Conservation (phyloP, 768 basidiomycete genomes). For the Phlebiopsis gigantea region DNA sequence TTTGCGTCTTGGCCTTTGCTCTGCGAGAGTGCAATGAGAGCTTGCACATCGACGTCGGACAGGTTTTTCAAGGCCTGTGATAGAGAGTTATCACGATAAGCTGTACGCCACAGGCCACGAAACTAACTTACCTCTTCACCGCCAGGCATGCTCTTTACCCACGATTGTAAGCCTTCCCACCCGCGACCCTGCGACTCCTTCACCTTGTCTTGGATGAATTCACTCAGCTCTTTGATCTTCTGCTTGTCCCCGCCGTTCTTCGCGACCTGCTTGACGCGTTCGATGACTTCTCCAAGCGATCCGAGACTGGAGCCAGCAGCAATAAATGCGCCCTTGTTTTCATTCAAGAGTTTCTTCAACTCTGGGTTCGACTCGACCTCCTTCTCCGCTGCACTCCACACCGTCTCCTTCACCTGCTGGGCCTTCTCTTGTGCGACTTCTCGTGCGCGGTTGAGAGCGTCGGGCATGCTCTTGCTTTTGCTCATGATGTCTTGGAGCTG, state of each 20-base stretch:
- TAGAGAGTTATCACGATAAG: neutral
- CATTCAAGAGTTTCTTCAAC: conserved; percentile 22
- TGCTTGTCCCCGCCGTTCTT: conserved; percentile 22
- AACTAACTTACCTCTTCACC: conserved; percentile 21
- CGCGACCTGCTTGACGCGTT: conserved; percentile 21
- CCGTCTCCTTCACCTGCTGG: conserved; percentile 19
- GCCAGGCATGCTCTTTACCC: conserved; percentile 24
- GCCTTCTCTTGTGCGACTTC: conserved; percentile 24
- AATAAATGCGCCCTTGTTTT: conserved; percentile 24
- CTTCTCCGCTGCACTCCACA: conserved; percentile 19
- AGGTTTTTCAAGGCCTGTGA: conserved; percentile 21
- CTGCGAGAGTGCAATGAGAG: conserved; percentile 20
- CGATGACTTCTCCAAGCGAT: conserved; percentile 21
- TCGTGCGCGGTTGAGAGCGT: conserved; percentile 19
- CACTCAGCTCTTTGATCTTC: conserved; percentile 24
- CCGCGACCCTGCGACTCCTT: conserved; percentile 20
- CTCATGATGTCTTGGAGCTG: conserved; percentile 24
- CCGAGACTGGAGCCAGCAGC: conserved; percentile 13
- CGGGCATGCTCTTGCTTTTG: conserved; percentile 22
- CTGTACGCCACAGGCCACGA: neutral
- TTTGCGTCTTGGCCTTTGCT: conserved; percentile 25
- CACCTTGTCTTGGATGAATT: conserved; percentile 24
- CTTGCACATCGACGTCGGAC: conserved; percentile 20
- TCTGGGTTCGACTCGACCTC: conserved; percentile 26
- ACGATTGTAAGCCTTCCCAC: conserved; percentile 23